These are phyloP conservation scores for Wickerhamomyces canadensis DNA, from an alignment of 805 yeast genomes.

Conservation along the genomic window DNA sequence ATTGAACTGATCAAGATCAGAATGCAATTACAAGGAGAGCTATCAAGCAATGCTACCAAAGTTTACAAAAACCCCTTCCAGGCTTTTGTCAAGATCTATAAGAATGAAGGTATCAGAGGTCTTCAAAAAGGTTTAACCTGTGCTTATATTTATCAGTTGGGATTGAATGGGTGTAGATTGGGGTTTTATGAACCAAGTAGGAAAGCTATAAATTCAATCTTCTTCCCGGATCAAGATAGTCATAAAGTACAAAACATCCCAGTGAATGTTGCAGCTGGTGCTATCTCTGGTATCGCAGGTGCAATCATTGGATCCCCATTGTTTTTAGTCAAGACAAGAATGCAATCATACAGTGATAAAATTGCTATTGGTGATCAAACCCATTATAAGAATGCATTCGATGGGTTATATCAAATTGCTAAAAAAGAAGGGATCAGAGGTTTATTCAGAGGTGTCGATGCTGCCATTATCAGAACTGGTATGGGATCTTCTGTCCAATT, in stretches of 20 bases:
- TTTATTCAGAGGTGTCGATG: conserved; percentile 85
- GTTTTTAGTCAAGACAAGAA: conserved; percentile 88
- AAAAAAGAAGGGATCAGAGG: conserved; percentile 71
- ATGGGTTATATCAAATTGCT: conserved; percentile 63
- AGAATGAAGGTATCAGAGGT: conserved; percentile 82
- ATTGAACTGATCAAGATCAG: conserved; percentile 91
- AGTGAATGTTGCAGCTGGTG: conserved; percentile 77
- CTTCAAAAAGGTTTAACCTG: conserved; percentile 84
- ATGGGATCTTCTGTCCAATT: conserved; percentile 94
- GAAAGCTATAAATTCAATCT: conserved; percentile 44
- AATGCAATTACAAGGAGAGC: conserved; percentile 96
- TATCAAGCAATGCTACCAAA: conserved; percentile 45
- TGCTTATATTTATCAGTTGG: conserved; percentile 87
- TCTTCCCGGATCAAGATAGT: conserved; percentile 47
- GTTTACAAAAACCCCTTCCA: conserved; percentile 83
- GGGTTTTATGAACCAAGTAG: conserved; percentile 93
- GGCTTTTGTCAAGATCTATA: conserved; percentile 66
- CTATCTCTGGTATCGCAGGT: conserved; percentile 81
- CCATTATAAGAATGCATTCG: conserved; percentile 62
- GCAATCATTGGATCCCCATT: conserved; percentile 89
- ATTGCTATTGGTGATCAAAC: conserved; percentile 88
- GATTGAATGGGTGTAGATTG: conserved; percentile 88
- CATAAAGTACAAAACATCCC: conserved; percentile 42
- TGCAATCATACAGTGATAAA: conserved; percentile 81
- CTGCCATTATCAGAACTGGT: conserved; percentile 92